Evolutionary conservation across 1,139 yeast species (phyloP).

Genomic region (Komagataea norvegica): DNA sequence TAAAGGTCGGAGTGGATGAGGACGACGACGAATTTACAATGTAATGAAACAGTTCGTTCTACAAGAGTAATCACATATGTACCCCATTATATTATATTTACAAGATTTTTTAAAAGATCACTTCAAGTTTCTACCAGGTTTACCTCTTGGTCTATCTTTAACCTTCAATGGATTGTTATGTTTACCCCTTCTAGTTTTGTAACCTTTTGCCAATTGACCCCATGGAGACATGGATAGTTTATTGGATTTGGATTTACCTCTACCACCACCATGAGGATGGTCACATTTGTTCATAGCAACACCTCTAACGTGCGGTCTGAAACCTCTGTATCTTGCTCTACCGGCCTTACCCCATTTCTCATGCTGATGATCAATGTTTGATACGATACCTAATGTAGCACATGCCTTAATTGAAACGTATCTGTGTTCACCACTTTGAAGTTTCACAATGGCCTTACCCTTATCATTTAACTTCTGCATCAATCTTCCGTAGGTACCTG

Average conservation of each 20-base stretch:
- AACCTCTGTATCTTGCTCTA: slow-evolving; percentile 86
- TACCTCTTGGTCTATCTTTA: slow-evolving; percentile 73
- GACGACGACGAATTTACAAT: no score
- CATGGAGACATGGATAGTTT: slow-evolving; percentile 93
- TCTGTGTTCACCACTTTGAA: slow-evolving; percentile 92
- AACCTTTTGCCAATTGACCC: slow-evolving; percentile 91
- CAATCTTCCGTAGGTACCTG: slow-evolving; percentile 91
- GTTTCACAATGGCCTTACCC: slow-evolving; percentile 69
- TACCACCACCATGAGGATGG: slow-evolving; percentile 99
- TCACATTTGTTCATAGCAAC: slow-evolving; percentile 97
- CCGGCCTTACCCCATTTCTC: slow-evolving; percentile 96
- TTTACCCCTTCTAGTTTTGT: slow-evolving; percentile 90
- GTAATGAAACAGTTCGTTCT: not conserved
- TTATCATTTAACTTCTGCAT: slow-evolving; percentile 73
- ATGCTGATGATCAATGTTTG: slow-evolving; percentile 93
- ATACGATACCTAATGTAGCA: slow-evolving; percentile 92
- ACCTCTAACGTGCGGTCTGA: slow-evolving; percentile 96
- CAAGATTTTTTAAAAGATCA: slow-evolving; percentile 1
- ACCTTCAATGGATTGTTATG: slow-evolving; percentile 78
- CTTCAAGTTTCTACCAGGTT: slow-evolving; percentile 18
- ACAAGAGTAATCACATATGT: no score
- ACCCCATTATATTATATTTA: slow-evolving; percentile 5
- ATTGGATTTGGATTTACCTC: slow-evolving; percentile 98
- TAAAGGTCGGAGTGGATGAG: not conserved
- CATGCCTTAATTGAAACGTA: slow-evolving; percentile 80